Percentiles rank a stretch among this genome's conserved stretches.
Conservation (phyloP, 495 filamentous ascomycete genomes). For the Aspergillus leporis region DNA sequence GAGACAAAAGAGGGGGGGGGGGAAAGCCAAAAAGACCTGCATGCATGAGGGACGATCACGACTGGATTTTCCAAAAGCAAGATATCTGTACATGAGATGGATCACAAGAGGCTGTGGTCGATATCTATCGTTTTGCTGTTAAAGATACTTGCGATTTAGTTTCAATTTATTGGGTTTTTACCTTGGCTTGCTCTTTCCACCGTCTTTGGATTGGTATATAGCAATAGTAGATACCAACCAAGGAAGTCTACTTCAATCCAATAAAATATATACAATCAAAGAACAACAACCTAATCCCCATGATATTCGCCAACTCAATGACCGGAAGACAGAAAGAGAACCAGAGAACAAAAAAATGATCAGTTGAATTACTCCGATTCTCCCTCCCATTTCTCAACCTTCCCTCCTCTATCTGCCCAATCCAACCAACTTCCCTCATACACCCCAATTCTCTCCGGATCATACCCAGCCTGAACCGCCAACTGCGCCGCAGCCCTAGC, state of each 20-base stretch:
- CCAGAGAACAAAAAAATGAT: neutral
- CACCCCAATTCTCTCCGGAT: constrained; percentile 68
- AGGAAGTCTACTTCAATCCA: neutral
- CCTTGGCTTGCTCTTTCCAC: neutral
- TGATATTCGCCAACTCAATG: neutral
- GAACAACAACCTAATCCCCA: constrained; percentile 1
- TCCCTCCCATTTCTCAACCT: constrained; percentile 54
- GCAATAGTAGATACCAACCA: no score
- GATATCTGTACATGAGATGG: constrained; percentile 38
- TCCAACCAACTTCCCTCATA: constrained; percentile 90
- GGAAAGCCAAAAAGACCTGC: constrained; percentile 9
- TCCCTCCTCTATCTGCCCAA: constrained; percentile 71
- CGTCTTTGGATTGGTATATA: no score
- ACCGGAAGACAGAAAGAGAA: neutral
- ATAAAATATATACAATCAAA: constrained; percentile 4
- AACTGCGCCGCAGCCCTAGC: constrained; percentile 77
- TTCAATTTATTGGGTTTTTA: constrained; percentile 6
- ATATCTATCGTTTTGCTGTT: constrained; percentile 22
- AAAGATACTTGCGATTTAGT: constrained; percentile 12
- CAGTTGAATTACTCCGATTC: constrained; percentile 26
- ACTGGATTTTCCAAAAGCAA: constrained; percentile 28
- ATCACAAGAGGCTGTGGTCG: constrained; percentile 26
- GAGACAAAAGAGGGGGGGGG: neutral
- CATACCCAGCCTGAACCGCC: constrained; percentile 75
- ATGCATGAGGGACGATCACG: constrained; percentile 31